phyloP scores from a whole-genome alignment of 2,329 filamentous ascomycete species.

The Aspergillus quadrilineatus region DNA sequence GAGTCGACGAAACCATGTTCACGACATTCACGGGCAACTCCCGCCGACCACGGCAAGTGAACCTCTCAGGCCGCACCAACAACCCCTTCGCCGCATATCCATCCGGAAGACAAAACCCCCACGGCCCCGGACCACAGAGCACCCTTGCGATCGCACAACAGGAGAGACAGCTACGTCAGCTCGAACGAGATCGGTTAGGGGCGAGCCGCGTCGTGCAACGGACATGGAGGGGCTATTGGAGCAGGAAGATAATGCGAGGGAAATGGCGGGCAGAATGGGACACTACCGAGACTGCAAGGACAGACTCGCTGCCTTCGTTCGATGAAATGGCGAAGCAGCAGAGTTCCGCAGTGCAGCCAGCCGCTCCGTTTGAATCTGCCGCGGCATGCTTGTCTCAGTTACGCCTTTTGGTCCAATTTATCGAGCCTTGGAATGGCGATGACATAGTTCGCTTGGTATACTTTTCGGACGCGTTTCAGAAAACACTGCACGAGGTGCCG shows the following conservation, averaged over 20 bases:
- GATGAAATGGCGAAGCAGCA: slow-evolving; percentile 41
- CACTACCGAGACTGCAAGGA: slow-evolving; percentile 49
- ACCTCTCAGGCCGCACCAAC: slow-evolving; percentile 78
- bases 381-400: slow-evolving; percentile 52
- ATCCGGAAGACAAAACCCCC: slow-evolving; percentile 56
- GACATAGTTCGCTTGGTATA: slow-evolving; percentile 45
- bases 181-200: slow-evolving; percentile 73
- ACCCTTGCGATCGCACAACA: slow-evolving; percentile 84
- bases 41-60: slow-evolving; percentile 84
- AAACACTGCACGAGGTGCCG: slow-evolving; percentile 38
- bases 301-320: slow-evolving; percentile 27
- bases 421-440: slow-evolving; percentile 51
- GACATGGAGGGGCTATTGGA: slow-evolving; percentile 75
- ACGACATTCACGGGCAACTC: slow-evolving; percentile 87
- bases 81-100: slow-evolving; percentile 72
- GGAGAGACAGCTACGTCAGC: slow-evolving; percentile 76
- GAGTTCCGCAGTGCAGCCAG: slow-evolving; percentile 50
- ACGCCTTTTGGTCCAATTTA: slow-evolving; percentile 67
- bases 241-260: slow-evolving; percentile 59
- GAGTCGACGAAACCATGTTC: slow-evolving; percentile 63
- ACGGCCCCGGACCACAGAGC: slow-evolving; percentile 66
- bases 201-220: slow-evolving; percentile 74
- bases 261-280: slow-evolving; percentile 64
- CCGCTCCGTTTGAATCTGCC: slow-evolving; percentile 35
- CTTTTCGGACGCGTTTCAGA: slow-evolving; percentile 44